Evolutionary conservation across 805 yeast species (phyloP).

Genomic region (Yarrowia osloensis): DNA sequence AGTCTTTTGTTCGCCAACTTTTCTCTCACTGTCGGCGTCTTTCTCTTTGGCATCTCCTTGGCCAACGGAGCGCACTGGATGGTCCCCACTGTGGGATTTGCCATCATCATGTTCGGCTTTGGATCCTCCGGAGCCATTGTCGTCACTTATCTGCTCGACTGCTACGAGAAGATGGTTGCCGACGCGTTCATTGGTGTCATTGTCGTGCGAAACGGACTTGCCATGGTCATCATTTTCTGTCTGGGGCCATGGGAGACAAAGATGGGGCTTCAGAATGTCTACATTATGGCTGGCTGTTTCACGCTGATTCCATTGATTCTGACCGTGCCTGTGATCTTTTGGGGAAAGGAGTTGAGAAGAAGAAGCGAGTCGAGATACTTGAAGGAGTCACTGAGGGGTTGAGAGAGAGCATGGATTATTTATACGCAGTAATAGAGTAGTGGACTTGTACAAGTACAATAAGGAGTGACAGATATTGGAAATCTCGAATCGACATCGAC

Average conservation of each 20-base stretch:
- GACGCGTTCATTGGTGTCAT: slow-evolving; percentile 60
- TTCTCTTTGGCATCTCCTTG: neutral
- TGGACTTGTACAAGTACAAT: too few relatives aligned
- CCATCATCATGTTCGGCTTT: slow-evolving; percentile 1
- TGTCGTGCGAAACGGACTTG: slow-evolving; percentile 57
- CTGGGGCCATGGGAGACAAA: neutral
- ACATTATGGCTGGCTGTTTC: neutral
- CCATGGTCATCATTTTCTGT: neutral
- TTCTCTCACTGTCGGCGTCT: neutral
- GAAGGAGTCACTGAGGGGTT: neutral
- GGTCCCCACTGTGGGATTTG: neutral
- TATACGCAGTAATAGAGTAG: too few relatives aligned
- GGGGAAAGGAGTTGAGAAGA: slow-evolving; percentile 6
- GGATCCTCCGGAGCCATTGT: neutral
- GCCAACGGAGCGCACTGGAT: neutral
- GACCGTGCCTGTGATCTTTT: neutral
- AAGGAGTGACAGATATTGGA: too few relatives aligned
- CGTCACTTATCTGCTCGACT: neutral
- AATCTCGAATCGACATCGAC: too few relatives aligned
- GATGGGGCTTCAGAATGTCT: neutral
- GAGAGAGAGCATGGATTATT: neutral
- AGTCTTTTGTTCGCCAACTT: slow-evolving; percentile 35
- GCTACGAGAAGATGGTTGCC: neutral
- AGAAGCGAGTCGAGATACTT: neutral
- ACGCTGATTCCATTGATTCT: neutral